Evolutionary conservation across 768 basidiomycete species (phyloP), one percentile per base, ranked within the genome.

Genomic region (Gymnopilus dilepis): DNA sequence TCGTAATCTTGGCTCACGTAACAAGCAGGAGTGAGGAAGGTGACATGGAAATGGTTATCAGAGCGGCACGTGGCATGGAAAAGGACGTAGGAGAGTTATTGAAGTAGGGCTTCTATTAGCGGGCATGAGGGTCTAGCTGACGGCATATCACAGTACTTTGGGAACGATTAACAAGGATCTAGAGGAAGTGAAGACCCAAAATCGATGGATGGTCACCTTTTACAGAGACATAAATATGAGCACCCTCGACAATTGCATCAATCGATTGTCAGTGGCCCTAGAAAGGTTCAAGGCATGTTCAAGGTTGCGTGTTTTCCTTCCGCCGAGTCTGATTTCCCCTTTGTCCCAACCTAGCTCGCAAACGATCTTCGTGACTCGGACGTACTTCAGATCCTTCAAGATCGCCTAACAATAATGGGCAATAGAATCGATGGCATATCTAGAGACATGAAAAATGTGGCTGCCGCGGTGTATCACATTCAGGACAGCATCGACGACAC

Each of bases 231-330:
- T 64, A 53, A 66, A 66, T 33, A 63, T 38, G 47, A 21, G 21
- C n/a, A 65, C 53, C 21, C 53, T 66, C 33, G 58, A 64, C 21
- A 58, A 53, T 34, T 66, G 65, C 28, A 45, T 60, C n/a, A 21
- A 28, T 37, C 63, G 59, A 9, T 50, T 66, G 30, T 22, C 62
- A 38, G 22, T n/a, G 15, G 33, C 65, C 21, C 30, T 66, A 19
- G 54, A 60, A 30, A 57, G 42, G 31, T 66, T 66, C 54, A 50
- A 58, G 22, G 65, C 61, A 37, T 15, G 52, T n/a, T n/a, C n/a
- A n/a, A n/a, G n/a, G n/a, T n/a, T n/a, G n/a, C n/a, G n/a, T n/a
- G n/a, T n/a, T n/a, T n/a, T n/a, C n/a, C n/a, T n/a, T n/a, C n/a
- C n/a, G n/a, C n/a, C n/a, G n/a, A n/a, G n/a, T n/a, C n/a, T n/a